These are phyloP conservation scores for Trametopsis cervina DNA, from an alignment of 768 basidiomycete genomes.

Conservation along the genomic window DNA sequence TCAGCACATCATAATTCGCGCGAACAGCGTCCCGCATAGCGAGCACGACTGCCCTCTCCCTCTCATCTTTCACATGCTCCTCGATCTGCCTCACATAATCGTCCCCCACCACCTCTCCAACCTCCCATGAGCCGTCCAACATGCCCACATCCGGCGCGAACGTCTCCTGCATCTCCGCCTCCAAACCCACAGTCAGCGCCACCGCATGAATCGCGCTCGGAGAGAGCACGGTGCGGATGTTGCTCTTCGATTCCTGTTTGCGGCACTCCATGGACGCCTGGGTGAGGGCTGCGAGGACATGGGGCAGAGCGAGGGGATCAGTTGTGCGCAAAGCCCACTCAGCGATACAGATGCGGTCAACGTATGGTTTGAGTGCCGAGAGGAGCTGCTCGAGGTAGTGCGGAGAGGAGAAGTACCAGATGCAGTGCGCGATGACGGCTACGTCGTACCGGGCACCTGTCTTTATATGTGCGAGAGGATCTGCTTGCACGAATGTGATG, in stretches of 20 bases:
- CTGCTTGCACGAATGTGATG: constrained; percentile 27
- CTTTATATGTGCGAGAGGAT: constrained; percentile 24
- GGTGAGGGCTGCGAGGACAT: constrained; percentile 32
- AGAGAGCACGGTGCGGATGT: constrained; percentile 31
- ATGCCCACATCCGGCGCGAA: constrained; percentile 21
- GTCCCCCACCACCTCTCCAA: constrained; percentile 15
- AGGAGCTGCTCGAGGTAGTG: constrained; percentile 24
- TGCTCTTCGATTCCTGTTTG: constrained; percentile 20
- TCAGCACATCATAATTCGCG: too few relatives aligned
- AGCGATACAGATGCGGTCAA: constrained; percentile 26
- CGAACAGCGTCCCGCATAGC: constrained; percentile 30
- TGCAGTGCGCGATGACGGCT: constrained; percentile 29
- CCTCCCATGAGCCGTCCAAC: constrained; percentile 32
- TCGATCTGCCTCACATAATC: constrained; percentile 21
- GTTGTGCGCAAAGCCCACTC: constrained; percentile 26
- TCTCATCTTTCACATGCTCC: constrained; percentile 21
- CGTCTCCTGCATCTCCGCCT: constrained; percentile 12
- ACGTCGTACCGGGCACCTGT: constrained; percentile 2
- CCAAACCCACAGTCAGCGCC: constrained; percentile 20
- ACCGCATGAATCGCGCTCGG: constrained; percentile 25
- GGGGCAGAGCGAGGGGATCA: constrained; percentile 19
- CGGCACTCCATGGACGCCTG: constrained; percentile 30
- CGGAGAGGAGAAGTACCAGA: constrained; percentile 35
- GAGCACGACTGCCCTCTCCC: constrained; percentile 26
- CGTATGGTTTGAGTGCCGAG: constrained; percentile 19